Base-by-base conservation (phyloP, 805 yeast genomes). In the Saccharomycopsis schoenii region DNA sequence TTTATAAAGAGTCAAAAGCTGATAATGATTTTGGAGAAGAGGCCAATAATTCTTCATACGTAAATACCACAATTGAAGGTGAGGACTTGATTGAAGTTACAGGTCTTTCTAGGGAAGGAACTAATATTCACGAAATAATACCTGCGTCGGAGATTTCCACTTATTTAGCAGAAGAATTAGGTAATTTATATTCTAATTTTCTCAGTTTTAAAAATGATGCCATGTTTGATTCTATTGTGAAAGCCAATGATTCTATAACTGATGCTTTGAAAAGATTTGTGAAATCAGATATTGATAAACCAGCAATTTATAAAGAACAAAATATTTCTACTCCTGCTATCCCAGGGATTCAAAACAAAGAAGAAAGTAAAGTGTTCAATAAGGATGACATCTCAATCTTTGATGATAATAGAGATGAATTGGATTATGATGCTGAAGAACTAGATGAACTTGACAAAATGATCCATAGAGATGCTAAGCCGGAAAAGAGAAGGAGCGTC, bases 111-210 rank as follows among this genome's bases (percentile, higher is more conserved):
- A 60, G 61, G 9, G 61, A 67, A n/a, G 68, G 67, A 6, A 66
- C 66, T 6, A 63, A 56, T 11, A 63, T 69, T 17, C 59, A 67
- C 2, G 67, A 67, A 40, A 66, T 67, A 6, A 71, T 78, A 11
- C 62, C 67, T 14, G 64, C 71, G 24, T 58, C 66, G 1, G 73
- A 74, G 15, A 70, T 82, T 17, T 68, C 78, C 4, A 66, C 66
- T 1, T 67, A 70, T 21, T 64, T 83, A 34, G 69, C 76, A 3
- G 71, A 70, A 15, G 77, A 79, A 60, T 62, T 79, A 4, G 70
- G 77, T 11, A 70, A 71, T 37, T 58, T 77, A 40, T 68, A 73
- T 64, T 69, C 74, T 0, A 66, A 71, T 24, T 70, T 68, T 37
- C 61, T 75, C 47, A 70, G 77, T 10, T 68, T 76, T 14, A 72